Conservation (phyloP, 2,329 filamentous ascomycete genomes). For the Sporothrix variecibatus region DNA sequence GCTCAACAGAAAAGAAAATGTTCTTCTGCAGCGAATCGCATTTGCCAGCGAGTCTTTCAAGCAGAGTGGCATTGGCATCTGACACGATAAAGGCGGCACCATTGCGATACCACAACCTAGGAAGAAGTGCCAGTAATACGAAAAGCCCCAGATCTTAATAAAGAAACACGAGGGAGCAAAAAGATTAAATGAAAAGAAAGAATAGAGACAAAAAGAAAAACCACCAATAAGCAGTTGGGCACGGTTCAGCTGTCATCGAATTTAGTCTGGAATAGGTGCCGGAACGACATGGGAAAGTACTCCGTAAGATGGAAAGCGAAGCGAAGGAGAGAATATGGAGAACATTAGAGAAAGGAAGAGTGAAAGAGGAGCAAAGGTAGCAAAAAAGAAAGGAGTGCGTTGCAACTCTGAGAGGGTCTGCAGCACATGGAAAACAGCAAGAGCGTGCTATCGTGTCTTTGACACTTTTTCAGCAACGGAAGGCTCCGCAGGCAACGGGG, state of each 20-base stretch:
- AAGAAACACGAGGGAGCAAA: neutral
- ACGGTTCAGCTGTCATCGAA: neutral
- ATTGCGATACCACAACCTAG: neutral
- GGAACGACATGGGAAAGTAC: neutral
- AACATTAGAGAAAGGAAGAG: neutral
- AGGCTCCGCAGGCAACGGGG: slow-evolving; percentile 4
- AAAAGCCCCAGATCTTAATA: neutral
- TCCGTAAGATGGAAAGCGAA: neutral
- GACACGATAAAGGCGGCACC: neutral
- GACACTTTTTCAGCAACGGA: slow-evolving; percentile 1
- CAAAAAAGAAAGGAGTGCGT: neutral
- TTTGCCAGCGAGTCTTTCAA: neutral
- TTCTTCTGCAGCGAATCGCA: neutral
- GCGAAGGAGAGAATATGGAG: slow-evolving; percentile 1
- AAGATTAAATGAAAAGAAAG: neutral
- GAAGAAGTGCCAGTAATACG: neutral
- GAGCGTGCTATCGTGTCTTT: neutral
- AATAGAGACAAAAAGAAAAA: neutral
- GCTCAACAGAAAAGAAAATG: neutral
- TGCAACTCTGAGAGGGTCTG: neutral
- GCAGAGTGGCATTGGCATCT: slow-evolving; percentile 4
- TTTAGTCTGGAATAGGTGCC: neutral
- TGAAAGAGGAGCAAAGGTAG: neutral
- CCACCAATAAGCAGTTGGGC: neutral
- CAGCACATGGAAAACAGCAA: neutral